Percentiles rank a stretch among this genome's conserved stretches.
These are phyloP conservation scores for Yarrowia sp. DNA, from an alignment of 805 yeast species.

Conservation along the genomic window DNA sequence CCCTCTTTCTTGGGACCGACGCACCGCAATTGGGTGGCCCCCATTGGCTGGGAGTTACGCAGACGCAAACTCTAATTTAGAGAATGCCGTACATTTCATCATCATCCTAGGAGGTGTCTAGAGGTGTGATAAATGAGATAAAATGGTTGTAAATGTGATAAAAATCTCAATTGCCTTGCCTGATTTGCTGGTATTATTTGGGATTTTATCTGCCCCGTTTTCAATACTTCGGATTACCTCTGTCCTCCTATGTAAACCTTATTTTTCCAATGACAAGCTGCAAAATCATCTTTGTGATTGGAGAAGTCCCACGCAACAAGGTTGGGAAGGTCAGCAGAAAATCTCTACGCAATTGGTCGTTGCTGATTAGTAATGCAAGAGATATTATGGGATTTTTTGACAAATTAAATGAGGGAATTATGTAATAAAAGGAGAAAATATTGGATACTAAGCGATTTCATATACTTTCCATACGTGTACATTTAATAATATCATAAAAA, in stretches of 20 bases:
- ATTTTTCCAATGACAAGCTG: background rate
- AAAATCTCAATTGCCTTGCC: too few relatives aligned
- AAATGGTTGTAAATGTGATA: too few relatives aligned
- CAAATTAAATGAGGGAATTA: too few relatives aligned
- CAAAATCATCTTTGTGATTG: slow-evolving; percentile 16
- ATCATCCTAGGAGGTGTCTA: too few relatives aligned
- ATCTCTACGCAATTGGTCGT: background rate
- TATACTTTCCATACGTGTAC: too few relatives aligned
- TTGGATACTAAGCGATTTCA: too few relatives aligned
- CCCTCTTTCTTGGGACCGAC: background rate
- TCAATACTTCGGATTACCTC: background rate
- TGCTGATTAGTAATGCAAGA: background rate
- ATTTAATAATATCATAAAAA: too few relatives aligned
- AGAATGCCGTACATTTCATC: background rate
- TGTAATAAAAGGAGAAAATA: too few relatives aligned
- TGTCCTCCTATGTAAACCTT: background rate
- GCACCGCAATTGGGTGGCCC: slow-evolving; percentile 15
- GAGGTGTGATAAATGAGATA: too few relatives aligned
- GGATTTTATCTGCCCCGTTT: too few relatives aligned
- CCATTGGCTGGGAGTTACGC: slow-evolving; percentile 21
- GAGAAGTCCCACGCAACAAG: background rate
- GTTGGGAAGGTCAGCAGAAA: background rate
- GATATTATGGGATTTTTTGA: background rate
- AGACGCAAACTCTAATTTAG: too few relatives aligned
- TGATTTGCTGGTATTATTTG: too few relatives aligned